Base-by-base conservation (phyloP, 176 grass and related monocot species). In the barley (Hordeum vulgare) region DNA sequence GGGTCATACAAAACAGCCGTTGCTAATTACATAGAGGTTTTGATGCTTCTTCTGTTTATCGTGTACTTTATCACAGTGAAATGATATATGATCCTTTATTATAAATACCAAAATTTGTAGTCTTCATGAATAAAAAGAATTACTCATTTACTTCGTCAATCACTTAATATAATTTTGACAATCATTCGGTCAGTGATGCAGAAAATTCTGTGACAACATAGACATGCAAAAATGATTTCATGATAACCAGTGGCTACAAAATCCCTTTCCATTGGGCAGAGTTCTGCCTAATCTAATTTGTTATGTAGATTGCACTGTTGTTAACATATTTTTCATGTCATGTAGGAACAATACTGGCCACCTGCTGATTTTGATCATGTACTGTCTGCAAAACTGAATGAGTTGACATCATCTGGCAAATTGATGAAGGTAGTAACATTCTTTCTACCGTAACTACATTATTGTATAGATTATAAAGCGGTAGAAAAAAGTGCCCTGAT, bases 1-100 rank as follows among this genome's bases (percentile, higher is more conserved):
- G 95, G 95, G 66, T 97, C 95, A 37, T 81, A 91, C 83, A 97
- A 81, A 77, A 88, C 90, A 82, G 80, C 92, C 40, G 89, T 97
- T 81, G 77, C 92, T 66, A 70, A 75, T 60, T 97, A 93, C 76
- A 94, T 97, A 73, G 92, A 94, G 95, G 95, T 97, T 45, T 83
- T 25, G 87, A 65, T 74, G 12, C 58, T 33, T 74, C 31, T 63
- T 74, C 36, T 75, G 17, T 66, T 59, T 40, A 60, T 28, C 14
- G 28, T 44, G 0, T 73, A 61, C 36, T 34, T 73, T 31, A 44
- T 29, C 15, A 28, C 27, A 14, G 3, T 29, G 14, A 59, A 39
- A 20, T 59, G 57, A 15, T 54, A 61, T 31, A 31, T 6, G 36
- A 79, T 44, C 37, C 15, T 20, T 21, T 44, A 21, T 21, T 44